Conservation (phyloP, 768 basidiomycete genomes). For the Cystobasidium onofrii region DNA sequence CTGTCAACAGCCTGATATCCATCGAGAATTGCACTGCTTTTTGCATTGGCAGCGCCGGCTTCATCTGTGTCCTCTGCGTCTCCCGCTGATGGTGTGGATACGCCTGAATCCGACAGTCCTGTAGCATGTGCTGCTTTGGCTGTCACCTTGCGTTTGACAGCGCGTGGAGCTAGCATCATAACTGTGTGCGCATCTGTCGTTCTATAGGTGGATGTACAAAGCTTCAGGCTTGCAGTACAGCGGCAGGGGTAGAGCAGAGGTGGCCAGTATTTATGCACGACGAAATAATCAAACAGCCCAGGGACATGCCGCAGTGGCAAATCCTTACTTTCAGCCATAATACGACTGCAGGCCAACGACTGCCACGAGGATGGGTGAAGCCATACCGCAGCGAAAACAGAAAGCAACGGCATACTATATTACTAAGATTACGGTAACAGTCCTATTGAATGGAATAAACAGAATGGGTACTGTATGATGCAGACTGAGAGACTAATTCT, state of each 20-base stretch:
- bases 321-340: too few species aligned
- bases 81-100: background rate
- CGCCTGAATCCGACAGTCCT: background rate
- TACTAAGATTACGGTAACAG: too few species aligned
- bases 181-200: background rate
- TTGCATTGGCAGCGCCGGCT: background rate
- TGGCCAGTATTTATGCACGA: too few species aligned
- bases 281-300: too few species aligned
- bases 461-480: background rate
- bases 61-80: background rate
- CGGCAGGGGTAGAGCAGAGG: too few species aligned
- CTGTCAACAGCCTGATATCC: background rate
- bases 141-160: slow-evolving; percentile 24
- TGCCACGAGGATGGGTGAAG: too few species aligned
- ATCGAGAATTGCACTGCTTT: background rate
- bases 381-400: too few species aligned
- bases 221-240: too few species aligned
- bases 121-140: background rate
- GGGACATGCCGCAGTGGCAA: too few species aligned
- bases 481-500: background rate
- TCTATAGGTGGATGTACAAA: too few species aligned
- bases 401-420: too few species aligned
- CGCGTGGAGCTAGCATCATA: slow-evolving; percentile 27
- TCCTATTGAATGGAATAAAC: background rate
- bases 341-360: too few species aligned